Evolutionary conservation across 257 asterid species (phyloP), one percentile per base, ranked within the genome.

Genomic region (Asclepias syriaca): DNA sequence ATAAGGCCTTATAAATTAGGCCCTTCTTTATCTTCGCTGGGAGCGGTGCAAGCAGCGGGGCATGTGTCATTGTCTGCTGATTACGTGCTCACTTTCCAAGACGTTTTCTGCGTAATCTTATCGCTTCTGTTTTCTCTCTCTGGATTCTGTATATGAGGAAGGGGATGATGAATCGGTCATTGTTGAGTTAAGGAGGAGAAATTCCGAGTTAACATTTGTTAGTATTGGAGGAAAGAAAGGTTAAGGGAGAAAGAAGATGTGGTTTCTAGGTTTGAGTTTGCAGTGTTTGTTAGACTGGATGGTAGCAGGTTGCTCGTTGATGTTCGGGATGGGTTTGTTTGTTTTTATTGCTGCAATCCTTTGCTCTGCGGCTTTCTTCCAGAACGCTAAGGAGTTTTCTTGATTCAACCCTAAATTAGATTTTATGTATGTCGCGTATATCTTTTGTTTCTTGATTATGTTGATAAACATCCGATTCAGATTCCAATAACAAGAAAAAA

Each of bases 291-390:
- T 95, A 83, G 99, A 95, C 71, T 87, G 92, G 66, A 76, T 81
- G 74, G 91, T 95, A 1, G 99, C 99, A 39, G 96, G 97, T 15
- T 21, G 87, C 59, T 95, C 99, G 34, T 86, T 95, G 56, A 83
- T 92, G 94, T 61, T 95, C 73, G 99, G 99, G 21, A 77, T 95
- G 72, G 98, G 96, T 5, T 70, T 95, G 16, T 92, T 95, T 69
- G 90, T 90, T 43, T 85, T 95, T 79, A 81, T 92, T 73, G 97
- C 98, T 76, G 86, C 96, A 4, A 84, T 95, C 72, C 84, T 95
- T 12, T 92, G 97, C 84, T 92, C 96, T 32, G 96, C 96, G 65
- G 99, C 97, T 80, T 95, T 95, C 79, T 84, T 84, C 71, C 95
- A 87, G 71, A 95, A 95, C 67, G 97, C 88, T 72, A 95, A 92